Evolutionary conservation across 768 basidiomycete genomes (phyloP).

Genomic region (Termitomyces sp.): DNA sequence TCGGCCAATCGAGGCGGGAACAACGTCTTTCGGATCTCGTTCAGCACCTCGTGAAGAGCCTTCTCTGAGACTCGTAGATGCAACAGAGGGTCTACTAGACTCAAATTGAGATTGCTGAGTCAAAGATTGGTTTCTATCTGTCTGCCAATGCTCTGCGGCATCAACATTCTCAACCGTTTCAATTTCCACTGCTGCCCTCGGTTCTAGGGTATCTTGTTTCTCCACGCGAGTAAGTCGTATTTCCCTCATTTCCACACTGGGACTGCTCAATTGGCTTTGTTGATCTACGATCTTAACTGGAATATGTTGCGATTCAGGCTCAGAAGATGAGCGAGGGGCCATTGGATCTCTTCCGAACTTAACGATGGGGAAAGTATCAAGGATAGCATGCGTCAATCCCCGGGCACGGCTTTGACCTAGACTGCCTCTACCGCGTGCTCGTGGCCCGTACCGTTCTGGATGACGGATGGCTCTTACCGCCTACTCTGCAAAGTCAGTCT

Average conservation of each 20-base stretch:
- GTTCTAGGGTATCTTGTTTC: slow-evolving; percentile 1
- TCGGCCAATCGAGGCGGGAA: slow-evolving; percentile 67
- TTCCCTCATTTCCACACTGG: slow-evolving; percentile 14
- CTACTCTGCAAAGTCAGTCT: slow-evolving; percentile 30
- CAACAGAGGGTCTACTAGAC: background rate
- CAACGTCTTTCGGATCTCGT: slow-evolving; percentile 34
- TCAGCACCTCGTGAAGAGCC: slow-evolving; percentile 14
- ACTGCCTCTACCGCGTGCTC: slow-evolving; percentile 40
- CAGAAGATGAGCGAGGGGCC: background rate
- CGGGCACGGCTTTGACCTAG: slow-evolving; percentile 64
- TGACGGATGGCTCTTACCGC: slow-evolving; percentile 81
- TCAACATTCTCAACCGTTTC: background rate
- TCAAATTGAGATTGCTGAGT: background rate
- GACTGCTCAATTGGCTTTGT: slow-evolving; percentile 6
- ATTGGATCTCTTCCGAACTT: slow-evolving; percentile 56
- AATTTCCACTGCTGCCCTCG: background rate
- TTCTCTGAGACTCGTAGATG: slow-evolving; percentile 18
- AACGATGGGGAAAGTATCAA: slow-evolving; percentile 94
- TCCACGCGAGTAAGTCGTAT: slow-evolving; percentile 16
- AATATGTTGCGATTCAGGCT: slow-evolving; percentile 1
- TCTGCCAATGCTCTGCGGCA: background rate
- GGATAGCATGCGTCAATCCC: slow-evolving; percentile 88
- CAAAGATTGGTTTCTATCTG: background rate
- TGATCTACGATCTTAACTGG: slow-evolving; percentile 26
- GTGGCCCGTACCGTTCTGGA: slow-evolving; percentile 89